Evolutionary conservation across 1,284 basidiomycete species (phyloP).

Genomic region (Ganoderma meredithae): DNA sequence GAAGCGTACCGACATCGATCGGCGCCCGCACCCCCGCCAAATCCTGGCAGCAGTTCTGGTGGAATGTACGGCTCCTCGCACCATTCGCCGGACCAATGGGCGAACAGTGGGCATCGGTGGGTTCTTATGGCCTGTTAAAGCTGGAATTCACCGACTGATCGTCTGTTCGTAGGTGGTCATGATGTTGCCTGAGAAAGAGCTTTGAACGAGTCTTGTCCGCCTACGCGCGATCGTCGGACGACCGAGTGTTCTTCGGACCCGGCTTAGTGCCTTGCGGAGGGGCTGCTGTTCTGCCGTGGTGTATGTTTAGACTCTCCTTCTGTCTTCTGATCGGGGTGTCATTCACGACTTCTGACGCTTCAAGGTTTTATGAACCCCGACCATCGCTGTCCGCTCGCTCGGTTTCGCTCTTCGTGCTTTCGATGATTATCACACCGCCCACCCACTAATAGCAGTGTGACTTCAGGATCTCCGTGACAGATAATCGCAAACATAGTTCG

Average conservation of each 20-base stretch:
- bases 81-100: slow-evolving; percentile 25
- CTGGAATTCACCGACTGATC: neutral
- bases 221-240: slow-evolving; percentile 1
- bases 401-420: neutral
- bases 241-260: neutral
- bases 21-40: neutral
- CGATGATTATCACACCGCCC: neutral
- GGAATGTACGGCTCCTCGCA: slow-evolving; percentile 16
- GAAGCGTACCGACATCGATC: slow-evolving; percentile 23
- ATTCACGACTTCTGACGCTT: neutral
- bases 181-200: neutral
- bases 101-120: slow-evolving; percentile 20
- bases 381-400: neutral
- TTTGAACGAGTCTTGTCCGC: neutral
- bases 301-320: neutral
- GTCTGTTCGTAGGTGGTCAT: slow-evolving; percentile 10
- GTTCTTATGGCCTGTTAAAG: neutral
- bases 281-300: neutral
- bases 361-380: neutral
- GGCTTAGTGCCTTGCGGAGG: neutral
- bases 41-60: neutral
- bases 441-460: neutral
- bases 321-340: neutral
- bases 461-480: neutral
- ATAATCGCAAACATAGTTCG: slow-evolving; percentile 1